Base-by-base conservation (phyloP, 192 early-diverging fungal species). In the Jimgerdemannia lactiflua region DNA sequence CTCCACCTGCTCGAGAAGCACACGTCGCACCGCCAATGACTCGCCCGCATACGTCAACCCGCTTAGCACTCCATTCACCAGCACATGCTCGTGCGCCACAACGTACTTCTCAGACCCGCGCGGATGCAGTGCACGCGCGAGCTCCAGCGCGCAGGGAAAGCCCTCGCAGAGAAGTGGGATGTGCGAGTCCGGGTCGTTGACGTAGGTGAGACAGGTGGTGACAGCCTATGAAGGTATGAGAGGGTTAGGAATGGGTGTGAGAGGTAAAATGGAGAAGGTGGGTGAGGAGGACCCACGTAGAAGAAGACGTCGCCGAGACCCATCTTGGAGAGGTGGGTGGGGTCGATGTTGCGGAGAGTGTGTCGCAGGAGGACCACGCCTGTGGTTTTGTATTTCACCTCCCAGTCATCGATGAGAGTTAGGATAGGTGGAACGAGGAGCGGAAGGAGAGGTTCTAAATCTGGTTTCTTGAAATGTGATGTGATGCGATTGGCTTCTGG, bases 381-480 rank as follows among this genome's bases (percentile, higher is more conserved):
- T 8, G 42, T 65, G 59, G 54, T 77, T 41, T 77, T 77, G 4
- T 72, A 73, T 40, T 42, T 73, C 1, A 77, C 43, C 54, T 73
- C 59, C 67, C 68, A 77, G 59, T 77, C 71, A 43, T 77, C 76
- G 69, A 77, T 72, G 19, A 77, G 19, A 10, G 71, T 64, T 67
- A 77, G 72, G 17, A 66, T 77, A 44, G 76, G 71, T 43, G 76
- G 76, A 66, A 77, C 63, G 43, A 77, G 39, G 19, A 77, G 65
- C 4, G 66, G 66, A 44, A 77, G 65, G 6, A 54, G 49, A 42
- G 59, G 8, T 7, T 73, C 71, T 17, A 77, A 39, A 66, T 72
- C 76, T 11, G 71, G 72, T 39, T 54, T 6, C 3, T 59, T 59
- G 49, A 59, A 59, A 10, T 59, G 49, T 29, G 29, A 29, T 29